Evolutionary conservation across 1,284 basidiomycete species (phyloP), one percentile per base, ranked within the genome.

Genomic region (Athelia psychrophila): DNA sequence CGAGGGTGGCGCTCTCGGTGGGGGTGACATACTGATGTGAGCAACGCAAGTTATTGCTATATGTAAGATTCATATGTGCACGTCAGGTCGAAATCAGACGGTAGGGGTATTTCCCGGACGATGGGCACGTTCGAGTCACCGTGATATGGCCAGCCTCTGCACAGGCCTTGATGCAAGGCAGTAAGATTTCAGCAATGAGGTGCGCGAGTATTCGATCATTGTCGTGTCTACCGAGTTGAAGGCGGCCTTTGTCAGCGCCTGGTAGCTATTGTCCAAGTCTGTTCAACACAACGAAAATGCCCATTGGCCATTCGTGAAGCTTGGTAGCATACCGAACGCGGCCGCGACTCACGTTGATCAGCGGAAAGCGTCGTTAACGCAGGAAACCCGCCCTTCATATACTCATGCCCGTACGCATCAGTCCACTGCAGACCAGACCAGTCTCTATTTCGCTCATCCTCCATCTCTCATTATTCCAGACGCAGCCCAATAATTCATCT

Each of bases 141-240:
- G 38, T 32, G 47, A 38, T 50, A 55, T 12, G 54, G 54, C 54
- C 54, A 55, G 44, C 48, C 54, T 30, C 51, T 50, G 48, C 54
- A 55, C 45, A 19, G 50, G 12, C 53, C 51, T 10, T 35, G n/a
- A 35, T n/a, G 33, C 10, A 12, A 12, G 10, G 33, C 10, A 12
- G 33, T 35, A 10, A 35, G 33, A 12, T 35, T 35, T 12, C 12
- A 10, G 12, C 12, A 12, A 12, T 35, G n/a, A n/a, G 33, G 10
- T 12, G n/a, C 10, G n/a, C n/a, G n/a, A 12, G 33, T 35, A 35
- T 35, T 35, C 33, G 33, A 35, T n/a, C 33, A 10, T 32, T 38
- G 36, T 18, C 33, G 20, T 13, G 40, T 32, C 30, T 18, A 16
- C 4, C 23, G n/a, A 25, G n/a, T n/a, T n/a, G 25, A 36, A n/a